Evolutionary conservation across 2,329 filamentous ascomycete genomes (phyloP).

Genomic region (Thielaviopsis euricoi): DNA sequence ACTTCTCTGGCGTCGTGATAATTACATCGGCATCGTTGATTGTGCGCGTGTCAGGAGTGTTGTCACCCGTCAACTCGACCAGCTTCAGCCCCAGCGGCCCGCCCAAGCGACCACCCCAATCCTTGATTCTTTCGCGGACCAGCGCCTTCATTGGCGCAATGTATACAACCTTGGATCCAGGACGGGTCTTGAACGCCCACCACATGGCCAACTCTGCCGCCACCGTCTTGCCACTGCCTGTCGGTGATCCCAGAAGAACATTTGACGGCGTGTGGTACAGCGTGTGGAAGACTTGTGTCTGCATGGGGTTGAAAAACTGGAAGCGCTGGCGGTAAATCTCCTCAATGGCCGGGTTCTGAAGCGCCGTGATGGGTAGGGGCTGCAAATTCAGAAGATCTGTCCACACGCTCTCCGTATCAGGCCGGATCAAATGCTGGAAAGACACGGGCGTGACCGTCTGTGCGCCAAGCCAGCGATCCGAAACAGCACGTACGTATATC

Average conservation of each 20-base stretch:
- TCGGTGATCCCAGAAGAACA: constrained; percentile 86
- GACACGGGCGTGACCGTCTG: constrained; percentile 92
- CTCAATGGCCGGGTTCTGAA: constrained; percentile 76
- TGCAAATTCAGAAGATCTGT: constrained; percentile 87
- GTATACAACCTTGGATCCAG: constrained; percentile 94
- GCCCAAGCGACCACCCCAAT: constrained; percentile 76
- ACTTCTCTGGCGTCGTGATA: constrained; percentile 98
- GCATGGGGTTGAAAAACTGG: constrained; percentile 98
- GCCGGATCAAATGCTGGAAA: constrained; percentile 93
- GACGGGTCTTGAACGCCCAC: constrained; percentile 93
- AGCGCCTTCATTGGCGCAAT: constrained; percentile 99
- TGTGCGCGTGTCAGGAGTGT: constrained; percentile 89
- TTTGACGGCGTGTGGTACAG: constrained; percentile 87
- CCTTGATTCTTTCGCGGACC: constrained; percentile 87
- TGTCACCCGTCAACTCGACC: constrained; percentile 91
- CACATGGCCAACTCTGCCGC: constrained; percentile 96
- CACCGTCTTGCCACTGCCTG: constrained; percentile 93
- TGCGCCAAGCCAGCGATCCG: constrained; percentile 89
- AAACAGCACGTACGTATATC: constrained; percentile 88
- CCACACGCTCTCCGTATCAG: constrained; percentile 94
- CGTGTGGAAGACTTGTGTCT: constrained; percentile 95
- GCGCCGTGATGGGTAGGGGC: constrained; percentile 67
- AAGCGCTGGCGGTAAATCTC: constrained; percentile 81
- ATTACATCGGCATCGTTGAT: constrained; percentile 96
- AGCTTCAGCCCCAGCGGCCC: constrained; percentile 72